Conservation (phyloP, 352 stramenopile species). For the Pythium plurisporium region DNA sequence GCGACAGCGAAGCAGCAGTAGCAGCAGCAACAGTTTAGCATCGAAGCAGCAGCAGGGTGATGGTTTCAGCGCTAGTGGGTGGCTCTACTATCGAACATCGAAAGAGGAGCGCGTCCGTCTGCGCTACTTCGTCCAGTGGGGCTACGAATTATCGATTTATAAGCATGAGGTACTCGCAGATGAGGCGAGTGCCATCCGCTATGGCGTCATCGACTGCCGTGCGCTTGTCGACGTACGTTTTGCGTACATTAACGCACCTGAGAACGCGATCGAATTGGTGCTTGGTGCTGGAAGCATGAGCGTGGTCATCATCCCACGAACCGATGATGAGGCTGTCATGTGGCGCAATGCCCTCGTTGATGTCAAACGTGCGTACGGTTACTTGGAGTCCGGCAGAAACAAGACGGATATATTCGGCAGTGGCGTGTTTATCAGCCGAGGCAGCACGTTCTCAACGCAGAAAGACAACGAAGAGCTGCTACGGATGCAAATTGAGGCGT, state of each 20-base stretch:
- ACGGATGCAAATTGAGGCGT: constrained; percentile 74
- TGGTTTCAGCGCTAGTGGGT: constrained; percentile 75
- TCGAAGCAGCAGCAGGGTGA: constrained; percentile 9
- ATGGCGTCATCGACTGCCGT: constrained; percentile 83
- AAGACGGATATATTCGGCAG: constrained; percentile 69
- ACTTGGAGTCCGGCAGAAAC: constrained; percentile 70
- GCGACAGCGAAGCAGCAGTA: constrained; percentile 15
- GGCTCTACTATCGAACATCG: constrained; percentile 82
- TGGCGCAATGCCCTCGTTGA: constrained; percentile 75
- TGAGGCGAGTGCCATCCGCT: constrained; percentile 73
- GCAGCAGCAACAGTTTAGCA: constrained; percentile 10
- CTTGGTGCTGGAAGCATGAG: constrained; percentile 55
- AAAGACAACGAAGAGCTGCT: constrained; percentile 84
- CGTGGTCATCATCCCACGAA: constrained; percentile 79
- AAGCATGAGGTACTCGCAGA: constrained; percentile 84
- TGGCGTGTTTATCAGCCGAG: constrained; percentile 79
- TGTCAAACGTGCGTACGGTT: constrained; percentile 78
- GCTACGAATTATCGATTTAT: constrained; percentile 87
- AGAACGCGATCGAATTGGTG: constrained; percentile 82
- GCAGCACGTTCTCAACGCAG: constrained; percentile 80
- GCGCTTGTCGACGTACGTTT: constrained; percentile 79
- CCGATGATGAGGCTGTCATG: constrained; percentile 81
- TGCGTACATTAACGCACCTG: constrained; percentile 77
- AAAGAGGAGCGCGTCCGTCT: constrained; percentile 77
- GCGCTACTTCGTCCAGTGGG: constrained; percentile 86